Percentiles rank a stretch among this genome's conserved stretches.
These are phyloP conservation scores for Hypoxylon sp. DNA, from an alignment of 2,329 filamentous ascomycete species.

Conservation along the genomic window DNA sequence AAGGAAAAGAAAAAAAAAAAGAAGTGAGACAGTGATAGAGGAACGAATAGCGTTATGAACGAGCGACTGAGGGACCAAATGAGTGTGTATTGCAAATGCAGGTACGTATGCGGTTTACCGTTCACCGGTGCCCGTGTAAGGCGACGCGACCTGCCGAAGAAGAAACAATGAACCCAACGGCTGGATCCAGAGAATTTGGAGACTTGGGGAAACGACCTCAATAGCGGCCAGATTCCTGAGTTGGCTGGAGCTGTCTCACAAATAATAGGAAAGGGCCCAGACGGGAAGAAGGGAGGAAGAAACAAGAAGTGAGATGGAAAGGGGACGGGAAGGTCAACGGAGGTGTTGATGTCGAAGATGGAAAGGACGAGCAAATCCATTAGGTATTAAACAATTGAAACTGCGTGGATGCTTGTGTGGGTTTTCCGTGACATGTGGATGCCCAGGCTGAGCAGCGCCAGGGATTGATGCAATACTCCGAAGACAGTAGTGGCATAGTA, in stretches of 20 bases:
- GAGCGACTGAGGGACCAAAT: conserved; percentile 33
- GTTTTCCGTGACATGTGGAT: conserved; percentile 31
- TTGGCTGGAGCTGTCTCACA: conserved; percentile 41
- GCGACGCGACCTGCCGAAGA: conserved; percentile 41
- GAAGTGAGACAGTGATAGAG: conserved; percentile 14
- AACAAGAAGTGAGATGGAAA: conserved; percentile 33
- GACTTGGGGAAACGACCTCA: conserved; percentile 20
- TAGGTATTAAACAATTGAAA: conserved; percentile 38
- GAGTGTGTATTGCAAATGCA: conserved; percentile 37
- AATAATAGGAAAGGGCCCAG: conserved; percentile 43
- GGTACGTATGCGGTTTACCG: conserved; percentile 34
- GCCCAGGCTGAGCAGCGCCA: conserved; percentile 24
- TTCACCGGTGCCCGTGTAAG: conserved; percentile 28
- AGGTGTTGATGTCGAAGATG: conserved; percentile 34
- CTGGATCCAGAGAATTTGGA: conserved; percentile 42
- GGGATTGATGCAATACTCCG: conserved; percentile 36
- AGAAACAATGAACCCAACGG: conserved; percentile 44
- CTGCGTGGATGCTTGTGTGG: conserved; percentile 7
- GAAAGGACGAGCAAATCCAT: conserved; percentile 26
- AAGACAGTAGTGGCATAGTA: conserved; percentile 11
- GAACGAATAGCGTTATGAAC: conserved; percentile 9
- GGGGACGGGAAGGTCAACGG: conserved; percentile 21
- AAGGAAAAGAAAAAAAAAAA: conserved; percentile 11
- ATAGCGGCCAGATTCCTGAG: conserved; percentile 37
- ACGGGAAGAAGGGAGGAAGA: conserved; percentile 39